Conservation (phyloP, 257 asterid species). For the Solanum piurae region DNA sequence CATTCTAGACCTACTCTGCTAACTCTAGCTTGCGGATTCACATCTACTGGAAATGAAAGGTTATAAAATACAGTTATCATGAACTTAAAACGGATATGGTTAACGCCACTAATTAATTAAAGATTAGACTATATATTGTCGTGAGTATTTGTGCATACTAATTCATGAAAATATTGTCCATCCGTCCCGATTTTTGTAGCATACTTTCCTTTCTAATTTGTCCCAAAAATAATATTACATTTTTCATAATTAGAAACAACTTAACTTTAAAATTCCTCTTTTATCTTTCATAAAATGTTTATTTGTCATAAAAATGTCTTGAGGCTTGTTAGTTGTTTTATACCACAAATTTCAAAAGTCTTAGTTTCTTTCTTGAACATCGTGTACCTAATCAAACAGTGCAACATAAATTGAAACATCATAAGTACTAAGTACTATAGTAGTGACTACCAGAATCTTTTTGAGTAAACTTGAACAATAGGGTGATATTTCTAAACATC, state of each 20-base stretch:
- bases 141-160: background rate
- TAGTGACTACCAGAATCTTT: background rate
- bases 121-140: background rate
- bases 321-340: background rate
- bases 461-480: background rate
- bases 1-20: background rate
- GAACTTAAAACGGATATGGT: background rate
- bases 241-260: background rate
- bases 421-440: background rate
- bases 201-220: background rate
- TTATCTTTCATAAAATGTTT: background rate
- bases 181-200: background rate
- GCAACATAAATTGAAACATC: background rate
- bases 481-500: background rate
- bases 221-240: background rate
- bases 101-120: background rate
- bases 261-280: background rate
- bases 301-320: background rate
- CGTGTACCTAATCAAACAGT: background rate
- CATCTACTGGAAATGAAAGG: background rate
- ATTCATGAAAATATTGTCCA: background rate
- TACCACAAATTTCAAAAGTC: background rate
- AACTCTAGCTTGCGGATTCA: background rate
- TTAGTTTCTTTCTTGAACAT: background rate
- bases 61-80: background rate